Evolutionary conservation across 352 stramenopile species (phyloP).

Genomic region (Elongisporangium undulatum): DNA sequence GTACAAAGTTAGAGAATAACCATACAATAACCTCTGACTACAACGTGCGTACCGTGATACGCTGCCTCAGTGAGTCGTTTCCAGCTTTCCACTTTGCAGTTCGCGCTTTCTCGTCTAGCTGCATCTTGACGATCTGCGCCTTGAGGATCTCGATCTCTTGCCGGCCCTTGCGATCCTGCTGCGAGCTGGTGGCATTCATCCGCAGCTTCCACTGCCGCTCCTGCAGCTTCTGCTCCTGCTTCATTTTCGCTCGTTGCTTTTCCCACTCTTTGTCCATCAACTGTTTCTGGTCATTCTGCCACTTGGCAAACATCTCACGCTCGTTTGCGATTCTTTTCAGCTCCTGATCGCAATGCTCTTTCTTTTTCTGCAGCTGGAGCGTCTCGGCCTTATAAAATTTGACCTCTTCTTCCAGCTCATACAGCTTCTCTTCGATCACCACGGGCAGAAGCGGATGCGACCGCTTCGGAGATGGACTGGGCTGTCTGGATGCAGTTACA

Average conservation of each 20-base stretch:
- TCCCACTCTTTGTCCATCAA: constrained; percentile 71
- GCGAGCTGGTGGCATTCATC: constrained; percentile 45
- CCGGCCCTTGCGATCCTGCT: constrained; percentile 55
- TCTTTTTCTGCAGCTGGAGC: constrained; percentile 68
- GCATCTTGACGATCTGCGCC: constrained; percentile 78
- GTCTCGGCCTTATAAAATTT: constrained; percentile 84
- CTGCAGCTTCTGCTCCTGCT: constrained; percentile 58
- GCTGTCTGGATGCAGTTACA: not conserved
- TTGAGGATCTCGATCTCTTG: constrained; percentile 71
- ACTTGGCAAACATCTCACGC: constrained; percentile 41
- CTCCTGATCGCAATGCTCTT: constrained; percentile 61
- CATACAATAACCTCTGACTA: constrained; percentile 1
- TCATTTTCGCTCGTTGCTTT: constrained; percentile 66
- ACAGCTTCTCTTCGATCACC: constrained; percentile 79
- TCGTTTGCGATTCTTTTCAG: constrained; percentile 48
- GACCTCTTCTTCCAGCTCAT: constrained; percentile 80
- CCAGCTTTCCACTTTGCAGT: constrained; percentile 59
- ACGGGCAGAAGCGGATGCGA: constrained; percentile 32
- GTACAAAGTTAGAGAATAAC: not conserved
- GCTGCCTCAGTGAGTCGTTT: constrained; percentile 61
- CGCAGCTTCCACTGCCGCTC: constrained; percentile 73
- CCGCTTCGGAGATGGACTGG: not conserved
- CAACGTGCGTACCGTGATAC: constrained; percentile 38
- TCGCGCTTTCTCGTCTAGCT: constrained; percentile 60
- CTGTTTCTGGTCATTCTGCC: constrained; percentile 43